Base-by-base conservation (phyloP, 306 rosid genomes). In the Ammopiptanthus mongolicus region DNA sequence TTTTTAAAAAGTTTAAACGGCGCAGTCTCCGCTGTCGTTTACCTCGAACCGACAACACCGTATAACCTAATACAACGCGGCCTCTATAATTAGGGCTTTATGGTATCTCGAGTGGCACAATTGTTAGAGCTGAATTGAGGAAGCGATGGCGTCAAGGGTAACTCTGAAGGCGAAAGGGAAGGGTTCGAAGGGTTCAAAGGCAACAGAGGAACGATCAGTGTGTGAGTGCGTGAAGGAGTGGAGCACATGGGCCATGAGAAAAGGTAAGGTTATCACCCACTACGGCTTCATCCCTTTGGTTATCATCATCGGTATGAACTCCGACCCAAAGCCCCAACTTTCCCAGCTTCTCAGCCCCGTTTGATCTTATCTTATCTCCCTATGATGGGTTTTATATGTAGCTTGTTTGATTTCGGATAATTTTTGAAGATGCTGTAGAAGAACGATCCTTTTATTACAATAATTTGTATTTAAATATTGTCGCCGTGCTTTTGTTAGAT, bases 291-390 rank as follows among this genome's bases (percentile, higher is more conserved):
- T 96, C 17, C 99, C 99, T 17, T 18, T 90, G 80, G 82, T 96
- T 65, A 96, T 96, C 84, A 4, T 96, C 82, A 81, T 96, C 58
- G 99, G 97, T 69, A 96, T 96, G 99, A 92, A 92, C 80, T 92
- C 96, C 2, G 97, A 93, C 0, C 99, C 99, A 0, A 96, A 90
- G 77, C 99, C 99, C 11, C 90, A 85, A 2, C 83, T 92, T 50
- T 89, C 88, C 14, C 99, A 96, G 87, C 99, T 95, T 63, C 85
- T 95, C 75, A 95, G 93, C 89, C 99, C 99, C 11, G 98, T 95
- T 60, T 95, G 88, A 92, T 87, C 12, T 44, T 0, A 44, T 31
- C 5, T 10, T 9, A 0, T 14, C 25, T 46, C 47, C n/a, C 19
- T 29, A 11, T 25, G 28, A 3, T 41, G 55, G 1, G 6, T 36